A percentile compares a stretch with the other conserved stretches of the same genome.
phyloP scores from a whole-genome alignment of 176 grass and related monocot genomes.

The Cenchrus purpureus region DNA sequence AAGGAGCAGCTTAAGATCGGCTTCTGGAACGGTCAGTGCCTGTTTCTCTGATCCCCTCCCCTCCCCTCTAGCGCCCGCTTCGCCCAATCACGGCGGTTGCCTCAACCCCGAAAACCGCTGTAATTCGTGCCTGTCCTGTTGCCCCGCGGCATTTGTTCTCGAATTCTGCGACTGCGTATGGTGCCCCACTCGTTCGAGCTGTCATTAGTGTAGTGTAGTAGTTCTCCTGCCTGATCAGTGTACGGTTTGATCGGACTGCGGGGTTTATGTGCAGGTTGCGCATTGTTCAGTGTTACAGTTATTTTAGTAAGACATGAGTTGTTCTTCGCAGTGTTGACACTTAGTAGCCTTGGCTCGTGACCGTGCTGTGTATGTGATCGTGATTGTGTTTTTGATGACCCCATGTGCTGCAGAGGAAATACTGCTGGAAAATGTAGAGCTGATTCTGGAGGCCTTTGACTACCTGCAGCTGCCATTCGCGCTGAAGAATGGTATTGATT shows the following conservation, averaged over 20 bases:
- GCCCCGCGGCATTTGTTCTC: not conserved
- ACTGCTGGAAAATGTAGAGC: conserved; percentile 88
- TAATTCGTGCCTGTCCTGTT: not conserved
- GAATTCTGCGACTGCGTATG: not conserved
- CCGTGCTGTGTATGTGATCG: not conserved
- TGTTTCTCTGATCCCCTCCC: conserved; percentile 24
- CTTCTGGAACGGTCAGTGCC: conserved; percentile 86
- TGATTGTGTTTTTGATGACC: conserved; percentile 22
- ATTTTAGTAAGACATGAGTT: not conserved
- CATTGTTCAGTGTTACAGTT: not conserved
- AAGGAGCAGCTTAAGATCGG: conserved; percentile 97
- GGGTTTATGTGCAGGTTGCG: not conserved
- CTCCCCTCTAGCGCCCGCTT: not conserved
- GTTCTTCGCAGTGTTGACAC: not conserved
- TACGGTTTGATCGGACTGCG: conserved; percentile 10
- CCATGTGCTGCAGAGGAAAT: conserved; percentile 69
- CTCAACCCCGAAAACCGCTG: not conserved
- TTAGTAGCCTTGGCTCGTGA: not conserved
- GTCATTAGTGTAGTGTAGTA: conserved; percentile 11
- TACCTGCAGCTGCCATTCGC: conserved; percentile 95
- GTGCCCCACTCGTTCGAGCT: not conserved
- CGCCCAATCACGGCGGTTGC: conserved; percentile 5
- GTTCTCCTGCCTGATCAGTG: not conserved
- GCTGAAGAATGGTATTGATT: conserved; percentile 75
- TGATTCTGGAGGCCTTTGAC: conserved; percentile 97